Percentiles rank a stretch among this genome's conserved stretches.
phyloP scores from a whole-genome alignment of 306 rosid genomes.

The Cicer arietinum region DNA sequence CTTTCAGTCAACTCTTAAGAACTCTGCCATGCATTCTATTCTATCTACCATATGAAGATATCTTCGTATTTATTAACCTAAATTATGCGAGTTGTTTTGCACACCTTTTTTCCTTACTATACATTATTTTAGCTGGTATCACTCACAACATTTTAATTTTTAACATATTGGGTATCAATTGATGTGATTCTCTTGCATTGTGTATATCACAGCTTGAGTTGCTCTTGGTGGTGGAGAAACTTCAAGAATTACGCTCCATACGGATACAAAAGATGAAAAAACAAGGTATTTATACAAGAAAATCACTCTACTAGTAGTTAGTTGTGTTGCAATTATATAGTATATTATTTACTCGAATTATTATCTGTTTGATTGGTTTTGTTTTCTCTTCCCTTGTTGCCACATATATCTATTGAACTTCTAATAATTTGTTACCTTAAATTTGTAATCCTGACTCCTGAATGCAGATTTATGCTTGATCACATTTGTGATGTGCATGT shows the following conservation, averaged over 20 bases:
- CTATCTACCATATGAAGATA: background rate
- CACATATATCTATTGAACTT: constrained; percentile 26
- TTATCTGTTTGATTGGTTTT: constrained; percentile 33
- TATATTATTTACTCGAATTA: constrained; percentile 13
- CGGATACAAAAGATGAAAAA: constrained; percentile 88
- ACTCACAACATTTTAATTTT: constrained; percentile 4
- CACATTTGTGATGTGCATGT: constrained; percentile 21
- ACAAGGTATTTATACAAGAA: constrained; percentile 61
- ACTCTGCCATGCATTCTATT: constrained; percentile 34
- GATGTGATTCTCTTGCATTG: constrained; percentile 12
- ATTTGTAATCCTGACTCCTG: background rate
- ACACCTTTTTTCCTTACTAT: constrained; percentile 3
- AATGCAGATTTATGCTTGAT: constrained; percentile 21
- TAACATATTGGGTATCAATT: constrained; percentile 15
- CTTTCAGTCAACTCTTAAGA: constrained; percentile 17
- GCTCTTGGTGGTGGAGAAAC: constrained; percentile 81
- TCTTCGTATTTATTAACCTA: constrained; percentile 26
- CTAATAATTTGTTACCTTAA: constrained; percentile 6
- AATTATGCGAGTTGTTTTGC: constrained; percentile 6
- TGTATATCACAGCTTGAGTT: constrained; percentile 71
- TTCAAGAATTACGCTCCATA: constrained; percentile 82
- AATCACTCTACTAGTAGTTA: constrained; percentile 27
- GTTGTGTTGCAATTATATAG: constrained; percentile 27
- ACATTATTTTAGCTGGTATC: background rate
- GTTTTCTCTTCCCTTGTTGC: constrained; percentile 23